Evolutionary conservation across 2,329 filamentous ascomycete species (phyloP).

Genomic region (Lachnellula occidentalis): DNA sequence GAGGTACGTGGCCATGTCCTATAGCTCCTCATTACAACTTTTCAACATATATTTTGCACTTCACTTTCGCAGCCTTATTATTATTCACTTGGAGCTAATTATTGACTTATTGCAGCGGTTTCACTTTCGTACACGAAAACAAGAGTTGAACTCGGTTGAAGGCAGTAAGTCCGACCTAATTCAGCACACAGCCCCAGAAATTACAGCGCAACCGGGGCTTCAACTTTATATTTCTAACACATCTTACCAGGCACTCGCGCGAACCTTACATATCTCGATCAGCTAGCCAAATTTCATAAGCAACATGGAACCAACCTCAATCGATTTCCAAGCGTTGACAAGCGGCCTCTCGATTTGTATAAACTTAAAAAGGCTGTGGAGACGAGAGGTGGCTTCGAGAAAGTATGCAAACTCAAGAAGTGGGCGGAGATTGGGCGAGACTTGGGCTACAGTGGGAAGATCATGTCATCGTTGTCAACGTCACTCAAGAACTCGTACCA

Average conservation of each 20-base stretch:
- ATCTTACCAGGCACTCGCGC: slow-evolving; percentile 70
- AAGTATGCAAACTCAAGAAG: slow-evolving; percentile 96
- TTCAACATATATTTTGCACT: not conserved
- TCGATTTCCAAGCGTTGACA: slow-evolving; percentile 92
- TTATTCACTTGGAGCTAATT: not conserved
- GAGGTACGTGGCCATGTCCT: slow-evolving; percentile 55
- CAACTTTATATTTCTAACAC: slow-evolving; percentile 17
- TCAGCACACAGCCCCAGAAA: not conserved
- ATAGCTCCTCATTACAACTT: not conserved
- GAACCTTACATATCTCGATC: slow-evolving; percentile 93
- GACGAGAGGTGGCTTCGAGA: slow-evolving; percentile 87
- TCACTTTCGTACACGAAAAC: slow-evolving; percentile 91
- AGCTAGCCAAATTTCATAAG: slow-evolving; percentile 92
- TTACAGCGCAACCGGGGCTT: not conserved
- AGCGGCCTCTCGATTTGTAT: slow-evolving; percentile 92
- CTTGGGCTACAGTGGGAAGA: slow-evolving; percentile 96
- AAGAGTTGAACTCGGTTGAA: slow-evolving; percentile 97
- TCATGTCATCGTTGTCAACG: slow-evolving; percentile 97
- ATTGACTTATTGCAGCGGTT: slow-evolving; percentile 62
- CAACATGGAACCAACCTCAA: slow-evolving; percentile 93
- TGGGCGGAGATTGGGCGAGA: slow-evolving; percentile 98
- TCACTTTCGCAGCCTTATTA: no score
- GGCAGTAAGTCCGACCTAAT: slow-evolving; percentile 63
- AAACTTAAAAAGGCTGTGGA: slow-evolving; percentile 96
- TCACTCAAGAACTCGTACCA: slow-evolving; percentile 98